These are phyloP conservation scores for Neltuma alba DNA, from an alignment of 306 rosid species.

Conservation along the genomic window DNA sequence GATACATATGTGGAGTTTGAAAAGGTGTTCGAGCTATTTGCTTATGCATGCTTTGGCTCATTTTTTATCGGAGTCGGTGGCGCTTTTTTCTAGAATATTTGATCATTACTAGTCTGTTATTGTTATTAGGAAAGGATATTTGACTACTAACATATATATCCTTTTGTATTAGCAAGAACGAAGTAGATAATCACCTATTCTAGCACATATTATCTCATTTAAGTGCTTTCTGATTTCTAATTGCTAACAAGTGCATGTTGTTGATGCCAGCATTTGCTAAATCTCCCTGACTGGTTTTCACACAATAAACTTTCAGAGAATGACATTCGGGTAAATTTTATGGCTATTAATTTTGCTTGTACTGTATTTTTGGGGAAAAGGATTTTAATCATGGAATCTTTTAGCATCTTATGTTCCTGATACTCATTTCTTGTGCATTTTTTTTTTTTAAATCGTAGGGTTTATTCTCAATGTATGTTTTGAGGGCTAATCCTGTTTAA, in stretches of 20 bases:
- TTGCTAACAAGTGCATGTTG: conserved; percentile 44
- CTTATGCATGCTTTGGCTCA: conserved; percentile 3
- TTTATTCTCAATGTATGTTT: not conserved
- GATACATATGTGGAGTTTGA: conserved; percentile 83
- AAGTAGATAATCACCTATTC: not conserved
- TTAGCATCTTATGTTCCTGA: not conserved
- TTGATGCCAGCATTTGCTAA: conserved; percentile 69
- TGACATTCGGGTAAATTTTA: conserved; percentile 73
- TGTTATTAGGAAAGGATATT: not conserved
- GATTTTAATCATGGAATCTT: no score
- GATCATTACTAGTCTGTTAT: not conserved
- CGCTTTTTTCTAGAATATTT: not conserved
- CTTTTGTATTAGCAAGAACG: not conserved
- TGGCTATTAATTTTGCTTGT: not conserved
- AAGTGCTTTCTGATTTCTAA: conserved; percentile 33
- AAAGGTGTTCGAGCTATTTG: conserved; percentile 52
- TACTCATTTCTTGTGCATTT: no score
- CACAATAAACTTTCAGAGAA: conserved; percentile 80
- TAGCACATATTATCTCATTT: not conserved
- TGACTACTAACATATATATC: not conserved
- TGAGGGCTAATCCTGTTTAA: not conserved
- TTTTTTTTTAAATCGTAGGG: no score
- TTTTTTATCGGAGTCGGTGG: conserved; percentile 23
- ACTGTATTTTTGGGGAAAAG: not conserved
- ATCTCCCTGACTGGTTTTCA: conserved; percentile 66